Conservation (phyloP, 164 flowering plant genomes). For the Warburgia ugandensis region DNA sequence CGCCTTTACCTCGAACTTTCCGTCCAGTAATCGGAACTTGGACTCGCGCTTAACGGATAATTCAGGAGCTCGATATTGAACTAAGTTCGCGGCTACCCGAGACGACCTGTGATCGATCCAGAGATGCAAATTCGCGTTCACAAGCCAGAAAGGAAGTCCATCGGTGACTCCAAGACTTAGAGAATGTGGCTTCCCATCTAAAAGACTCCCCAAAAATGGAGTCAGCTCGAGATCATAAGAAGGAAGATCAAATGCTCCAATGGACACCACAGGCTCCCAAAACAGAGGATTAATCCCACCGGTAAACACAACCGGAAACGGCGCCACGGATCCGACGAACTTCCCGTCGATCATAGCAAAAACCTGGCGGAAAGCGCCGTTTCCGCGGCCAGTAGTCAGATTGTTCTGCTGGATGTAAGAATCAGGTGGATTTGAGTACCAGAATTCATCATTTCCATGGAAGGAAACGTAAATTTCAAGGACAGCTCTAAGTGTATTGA, state of each 20-base stretch:
- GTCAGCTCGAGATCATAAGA: conserved; percentile 69
- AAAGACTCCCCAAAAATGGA: conserved; percentile 49
- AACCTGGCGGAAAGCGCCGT: conserved; percentile 72
- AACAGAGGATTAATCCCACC: conserved; percentile 91
- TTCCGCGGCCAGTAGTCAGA: conserved; percentile 44
- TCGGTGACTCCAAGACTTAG: conserved; percentile 46
- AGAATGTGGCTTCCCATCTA: conserved; percentile 51
- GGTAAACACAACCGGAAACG: conserved; percentile 72
- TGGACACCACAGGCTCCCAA: conserved; percentile 84
- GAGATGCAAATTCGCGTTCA: conserved; percentile 77
- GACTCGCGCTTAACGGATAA: conserved; percentile 12
- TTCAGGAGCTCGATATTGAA: conserved; percentile 13
- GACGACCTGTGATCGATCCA: conserved; percentile 47
- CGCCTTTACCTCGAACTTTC: conserved; percentile 38
- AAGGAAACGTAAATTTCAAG: conserved; percentile 68
- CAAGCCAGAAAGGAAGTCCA: conserved; percentile 65
- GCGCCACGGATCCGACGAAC: conserved; percentile 50
- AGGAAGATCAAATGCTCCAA: conserved; percentile 79
- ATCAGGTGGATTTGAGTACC: conserved; percentile 86
- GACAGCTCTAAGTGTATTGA: conserved; percentile 40
- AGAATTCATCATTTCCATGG: conserved; percentile 83
- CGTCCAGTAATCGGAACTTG: conserved; percentile 37
- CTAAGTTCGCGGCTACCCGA: conserved; percentile 32
- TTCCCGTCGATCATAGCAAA: conserved; percentile 47
- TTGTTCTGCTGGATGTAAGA: conserved; percentile 48